Evolutionary conservation across 768 basidiomycete species (phyloP).

Genomic region (Lyophyllum semitale): DNA sequence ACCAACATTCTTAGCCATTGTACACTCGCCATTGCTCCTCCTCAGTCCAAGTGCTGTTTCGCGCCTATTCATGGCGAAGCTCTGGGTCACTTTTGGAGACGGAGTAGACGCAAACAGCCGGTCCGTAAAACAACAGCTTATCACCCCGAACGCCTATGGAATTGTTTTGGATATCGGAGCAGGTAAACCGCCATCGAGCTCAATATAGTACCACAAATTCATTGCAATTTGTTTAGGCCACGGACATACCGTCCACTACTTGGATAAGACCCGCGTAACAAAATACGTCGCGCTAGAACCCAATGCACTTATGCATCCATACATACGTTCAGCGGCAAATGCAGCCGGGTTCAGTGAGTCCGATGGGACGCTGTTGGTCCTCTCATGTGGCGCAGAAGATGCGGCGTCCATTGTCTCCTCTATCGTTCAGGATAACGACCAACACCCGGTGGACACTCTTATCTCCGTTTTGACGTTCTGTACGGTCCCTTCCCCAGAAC

Average conservation of each 20-base stretch:
- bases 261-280: constrained; percentile 52
- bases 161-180: constrained; percentile 54
- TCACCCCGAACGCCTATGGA: constrained; percentile 57
- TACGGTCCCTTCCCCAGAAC: constrained; percentile 57
- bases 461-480: constrained; percentile 69
- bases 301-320: constrained; percentile 61
- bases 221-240: constrained; percentile 39
- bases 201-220: background rate
- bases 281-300: constrained; percentile 77
- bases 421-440: constrained; percentile 16
- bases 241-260: constrained; percentile 65
- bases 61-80: constrained; percentile 54
- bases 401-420: constrained; percentile 44
- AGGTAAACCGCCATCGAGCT: background rate
- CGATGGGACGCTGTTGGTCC: constrained; percentile 53
- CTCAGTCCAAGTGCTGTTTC: constrained; percentile 43
- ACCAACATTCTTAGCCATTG: constrained; percentile 46
- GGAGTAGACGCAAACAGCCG: constrained; percentile 45
- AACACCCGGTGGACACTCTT: constrained; percentile 54
- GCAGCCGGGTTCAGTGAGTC: constrained; percentile 45
- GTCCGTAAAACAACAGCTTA: constrained; percentile 45
- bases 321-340: constrained; percentile 50
- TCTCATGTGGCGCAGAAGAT: constrained; percentile 68
- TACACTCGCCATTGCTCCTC: constrained; percentile 42
- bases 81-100: constrained; percentile 56